Evolutionary conservation across 2,329 filamentous ascomycete genomes (phyloP), one percentile per base, ranked within the genome.

Genomic region (Fusarium mundagurra): DNA sequence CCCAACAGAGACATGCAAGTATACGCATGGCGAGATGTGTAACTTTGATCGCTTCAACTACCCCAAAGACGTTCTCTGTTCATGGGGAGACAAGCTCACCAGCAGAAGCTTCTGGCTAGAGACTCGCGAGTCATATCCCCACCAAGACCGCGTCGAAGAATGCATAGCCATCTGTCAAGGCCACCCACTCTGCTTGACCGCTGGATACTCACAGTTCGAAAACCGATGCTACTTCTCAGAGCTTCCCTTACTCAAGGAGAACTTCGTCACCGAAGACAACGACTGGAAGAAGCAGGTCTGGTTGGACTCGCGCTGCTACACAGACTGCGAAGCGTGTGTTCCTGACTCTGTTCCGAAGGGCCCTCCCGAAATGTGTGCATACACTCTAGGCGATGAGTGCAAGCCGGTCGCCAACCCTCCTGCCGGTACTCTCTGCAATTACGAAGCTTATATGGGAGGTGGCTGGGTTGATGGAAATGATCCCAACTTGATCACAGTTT

Each of bases 221-320:
- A 69, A 67, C 38, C 48, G 48, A 29, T 67, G 67, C 36, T 36
- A 50, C 22, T 69, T 69, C 13, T 57, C 43, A 10, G 51, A 55
- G 1, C 34, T 55, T 8, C 51, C 51, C 4, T 11, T 29, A 16
- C 20, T 44, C 43, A 54, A 55, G 18, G 24, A 69, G 8, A 45
- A 55, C 38, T 27, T 50, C 22, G 22, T 12, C 13, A 12, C 36
- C 3, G 33, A 41, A 18, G 51, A 55, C 1, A 39, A 27, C 16
- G 38, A 31, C 7, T 69, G 44, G 44, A 67, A 50, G 29, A 34
- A 67, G 6, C 34, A 45, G 5, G 14, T 20, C 17, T 69, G 67
- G 64, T 8, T 45, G 6, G 67, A 69, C 2, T 34, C 33, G 2
- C 34, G 41, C 11, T 69, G 67, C 13, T 63, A 53, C 43, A 57